Base-by-base conservation (phyloP, 352 stramenopile species). In the Globisporangium solare region DNA sequence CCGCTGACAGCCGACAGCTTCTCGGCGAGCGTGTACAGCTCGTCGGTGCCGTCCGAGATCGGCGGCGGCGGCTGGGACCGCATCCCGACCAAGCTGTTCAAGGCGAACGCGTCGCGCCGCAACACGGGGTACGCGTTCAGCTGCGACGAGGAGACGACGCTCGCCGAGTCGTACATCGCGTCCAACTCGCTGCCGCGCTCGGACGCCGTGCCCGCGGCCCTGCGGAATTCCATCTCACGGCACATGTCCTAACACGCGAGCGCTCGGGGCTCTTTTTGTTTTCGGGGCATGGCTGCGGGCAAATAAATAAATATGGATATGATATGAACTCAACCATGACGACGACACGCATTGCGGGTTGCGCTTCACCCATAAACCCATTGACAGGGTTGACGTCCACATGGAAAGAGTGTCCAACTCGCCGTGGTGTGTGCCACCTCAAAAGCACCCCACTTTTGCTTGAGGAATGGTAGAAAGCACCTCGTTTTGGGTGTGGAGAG, bases 71-170 rank as follows among this genome's bases (percentile, higher is more conserved):
- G 59, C 18, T 84, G 71, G 71, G 70, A 86, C 31, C 66, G 65
- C n/a, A 63, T 70, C 4, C 64, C 73, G 12, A 48, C 56, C 31
- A 76, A 70, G 46, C 67, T 73, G 58, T 70, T 75, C 56, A 67
- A 70, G 24, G 27, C 61, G 18, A 79, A 60, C 15, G 60, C 64
- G n/a, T 49, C 55, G 37, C 66, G 74, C 10, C 70, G 76, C 27
- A 88, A 85, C 61, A 91, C 81, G 10, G 83, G 83, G 45, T 93
- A 73, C 51, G 83, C 83, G 27, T 93, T 93, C 63, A 92, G 81
- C 58, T 92, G 79, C 61, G 83, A 93, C 59, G 81, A 93, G 50
- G 79, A 89, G 58, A 93, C 83, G 46, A 91, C 83, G 43, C 54
- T 89, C 15, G 83, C 78, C 47, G 83, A 93, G 68, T 89, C 79